Evolutionary conservation across 805 yeast species (phyloP).

Genomic region (Jamesozyma piceae): DNA sequence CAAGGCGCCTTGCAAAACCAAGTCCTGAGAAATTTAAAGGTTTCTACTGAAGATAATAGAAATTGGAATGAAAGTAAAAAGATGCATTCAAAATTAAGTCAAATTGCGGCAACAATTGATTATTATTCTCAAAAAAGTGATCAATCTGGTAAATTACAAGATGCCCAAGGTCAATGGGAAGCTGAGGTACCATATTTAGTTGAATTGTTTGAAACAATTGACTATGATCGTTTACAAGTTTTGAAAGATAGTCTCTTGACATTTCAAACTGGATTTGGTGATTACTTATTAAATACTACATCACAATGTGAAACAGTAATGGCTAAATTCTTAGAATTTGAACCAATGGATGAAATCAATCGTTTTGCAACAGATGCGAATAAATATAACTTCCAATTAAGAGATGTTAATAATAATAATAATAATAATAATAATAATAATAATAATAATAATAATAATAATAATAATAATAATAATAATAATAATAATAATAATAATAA

Average conservation of each 20-base stretch:
- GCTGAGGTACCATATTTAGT: conserved; percentile 68
- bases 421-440: not conserved
- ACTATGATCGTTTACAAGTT: conserved; percentile 48
- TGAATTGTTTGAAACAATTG: conserved; percentile 65
- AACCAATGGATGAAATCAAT: conserved; percentile 49
- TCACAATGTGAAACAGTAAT: conserved; percentile 53
- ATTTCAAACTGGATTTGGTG: conserved; percentile 53
- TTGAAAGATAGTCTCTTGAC: conserved; percentile 59
- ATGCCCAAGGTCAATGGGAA: conserved; percentile 59
- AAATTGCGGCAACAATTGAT: conserved; percentile 37
- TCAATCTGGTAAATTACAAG: conserved; percentile 35
- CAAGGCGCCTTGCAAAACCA: conserved; percentile 42
- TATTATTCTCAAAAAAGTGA: conserved; percentile 31
- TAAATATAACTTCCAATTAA: conserved; percentile 16
- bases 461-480: too few species aligned
- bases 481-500: too few species aligned
- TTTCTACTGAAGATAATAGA: conserved; percentile 44
- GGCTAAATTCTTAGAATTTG: conserved; percentile 55
- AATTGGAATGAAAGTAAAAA: conserved; percentile 47
- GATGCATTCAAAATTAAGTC: conserved; percentile 35
- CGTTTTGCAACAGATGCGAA: conserved; percentile 42
- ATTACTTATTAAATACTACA: conserved; percentile 38
- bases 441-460: too few species aligned
- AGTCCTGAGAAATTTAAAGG: conserved; percentile 44
- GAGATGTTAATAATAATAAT: not conserved